Evolutionary conservation across 2,329 filamentous ascomycete genomes (phyloP), one percentile per base, ranked within the genome.

Genomic region (Apiospora malaysiana): DNA sequence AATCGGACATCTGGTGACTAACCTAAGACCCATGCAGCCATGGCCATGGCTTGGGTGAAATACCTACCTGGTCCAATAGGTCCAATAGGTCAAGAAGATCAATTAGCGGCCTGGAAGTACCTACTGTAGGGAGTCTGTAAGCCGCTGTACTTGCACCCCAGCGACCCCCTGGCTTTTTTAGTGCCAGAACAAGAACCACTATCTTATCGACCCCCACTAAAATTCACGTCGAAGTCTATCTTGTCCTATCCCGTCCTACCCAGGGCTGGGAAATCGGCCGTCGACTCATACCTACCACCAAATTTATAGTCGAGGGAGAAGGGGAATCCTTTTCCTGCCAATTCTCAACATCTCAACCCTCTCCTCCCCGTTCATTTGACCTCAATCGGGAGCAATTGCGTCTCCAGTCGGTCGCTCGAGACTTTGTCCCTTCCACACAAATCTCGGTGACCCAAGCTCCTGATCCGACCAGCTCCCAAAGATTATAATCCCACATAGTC

Each of bases 181-280:
- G 32, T 32, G 32, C 32, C 6, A 42, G 40, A 42, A 59, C 51
- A 59, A 37, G 56, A 32, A 63, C 56, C 63, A 56, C 67, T 71
- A 71, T 71, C 70, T 71, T 71, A 71, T 71, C 70, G 40, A 23
- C 46, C 25, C 70, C 70, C 70, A 71, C 70, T 47, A 70, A 70
- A 71, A 68, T 67, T 65, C 68, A 49, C 42, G 32, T 63, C 32
- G 18, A 63, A 63, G 51, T 37, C 51, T 40, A 63, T 63, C 56
- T 40, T 40, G 56, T 63, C 56, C 56, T 63, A 63, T 63, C 32
- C 27, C 16, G 27, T 63, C 56, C 56, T 63, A 18, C 9, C 32
- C 32, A 40, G 56, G 56, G 56, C 27, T 63, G 51, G 51, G 16
- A 59, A 32, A 59, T 37, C 51, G 51, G 51, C 51, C 51, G 51